phyloP scores from a whole-genome alignment of 192 early-diverging fungal genomes.

The Coemansia erecta region DNA sequence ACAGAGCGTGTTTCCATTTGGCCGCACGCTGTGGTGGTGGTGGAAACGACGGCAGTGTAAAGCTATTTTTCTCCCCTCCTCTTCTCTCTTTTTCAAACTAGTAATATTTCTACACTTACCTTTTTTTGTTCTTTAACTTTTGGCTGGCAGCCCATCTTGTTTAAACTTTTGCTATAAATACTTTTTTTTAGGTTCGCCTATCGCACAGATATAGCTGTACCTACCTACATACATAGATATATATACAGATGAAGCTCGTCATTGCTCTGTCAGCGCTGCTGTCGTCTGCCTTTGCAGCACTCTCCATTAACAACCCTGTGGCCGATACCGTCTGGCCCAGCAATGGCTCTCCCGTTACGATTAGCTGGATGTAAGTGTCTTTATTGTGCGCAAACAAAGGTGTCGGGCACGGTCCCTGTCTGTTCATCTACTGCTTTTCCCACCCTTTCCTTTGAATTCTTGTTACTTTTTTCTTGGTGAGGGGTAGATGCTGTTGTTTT shows the following conservation, averaged over 20 bases:
- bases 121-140: conserved; percentile 5
- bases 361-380: conserved; percentile 51
- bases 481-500: neutral
- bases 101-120: neutral
- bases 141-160: neutral
- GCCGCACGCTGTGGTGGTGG: neutral
- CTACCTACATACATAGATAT: too few species aligned
- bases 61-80: conserved; percentile 3
- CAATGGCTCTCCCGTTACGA: conserved; percentile 20
- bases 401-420: neutral
- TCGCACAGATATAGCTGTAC: too few species aligned
- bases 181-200: too few species aligned
- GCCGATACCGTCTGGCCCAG: conserved; percentile 28
- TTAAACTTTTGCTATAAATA: too few species aligned
- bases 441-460: neutral
- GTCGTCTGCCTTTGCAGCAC: conserved; percentile 28
- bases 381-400: conserved; percentile 2
- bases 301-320: conserved; percentile 51
- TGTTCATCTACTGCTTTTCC: neutral
- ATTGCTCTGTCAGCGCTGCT: conserved; percentile 30
- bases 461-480: neutral
- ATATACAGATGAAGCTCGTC: conserved; percentile 35
- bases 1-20: too few species aligned
- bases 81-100: neutral
- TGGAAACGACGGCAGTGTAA: neutral